These are phyloP conservation scores for Ganoderma lingzhi DNA, from an alignment of 1,284 basidiomycete genomes.

Conservation along the genomic window DNA sequence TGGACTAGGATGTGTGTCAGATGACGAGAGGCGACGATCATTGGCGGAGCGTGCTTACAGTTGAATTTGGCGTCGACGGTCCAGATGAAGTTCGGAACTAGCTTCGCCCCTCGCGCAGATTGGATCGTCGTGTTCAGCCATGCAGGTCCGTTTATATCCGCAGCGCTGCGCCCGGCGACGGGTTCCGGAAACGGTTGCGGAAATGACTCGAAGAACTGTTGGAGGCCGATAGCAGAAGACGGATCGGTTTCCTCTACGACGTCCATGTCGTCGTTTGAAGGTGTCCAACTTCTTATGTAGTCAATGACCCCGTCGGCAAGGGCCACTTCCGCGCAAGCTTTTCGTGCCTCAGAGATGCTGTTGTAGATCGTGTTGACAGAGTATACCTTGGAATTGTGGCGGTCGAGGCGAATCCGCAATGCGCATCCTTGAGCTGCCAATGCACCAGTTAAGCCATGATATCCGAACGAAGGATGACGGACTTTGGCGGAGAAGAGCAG, in stretches of 20 bases:
- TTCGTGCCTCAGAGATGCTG: slow-evolving; percentile 53
- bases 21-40: slow-evolving; percentile 9
- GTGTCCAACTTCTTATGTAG: slow-evolving; percentile 60
- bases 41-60: slow-evolving; percentile 46
- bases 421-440: slow-evolving; percentile 60
- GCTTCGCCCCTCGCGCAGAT: slow-evolving; percentile 54
- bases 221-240: slow-evolving; percentile 47
- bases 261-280: slow-evolving; percentile 48
- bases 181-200: slow-evolving; percentile 65
- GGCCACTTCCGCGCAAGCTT: slow-evolving; percentile 59
- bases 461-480: background rate
- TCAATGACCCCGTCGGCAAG: slow-evolving; percentile 59
- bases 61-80: slow-evolving; percentile 49
- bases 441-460: slow-evolving; percentile 11
- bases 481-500: too few species aligned
- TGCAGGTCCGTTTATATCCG: slow-evolving; percentile 58
- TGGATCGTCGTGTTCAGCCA: slow-evolving; percentile 65
- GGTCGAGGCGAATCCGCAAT: slow-evolving; percentile 58
- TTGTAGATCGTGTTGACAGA: slow-evolving; percentile 55
- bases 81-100: slow-evolving; percentile 55
- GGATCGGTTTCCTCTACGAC: slow-evolving; percentile 19
- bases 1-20: slow-evolving; percentile 50
- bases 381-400: slow-evolving; percentile 55
- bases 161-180: slow-evolving; percentile 50
- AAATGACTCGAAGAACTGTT: slow-evolving; percentile 63